Conservation (phyloP, 2,329 filamentous ascomycete species). For the Fusarium metavorans region DNA sequence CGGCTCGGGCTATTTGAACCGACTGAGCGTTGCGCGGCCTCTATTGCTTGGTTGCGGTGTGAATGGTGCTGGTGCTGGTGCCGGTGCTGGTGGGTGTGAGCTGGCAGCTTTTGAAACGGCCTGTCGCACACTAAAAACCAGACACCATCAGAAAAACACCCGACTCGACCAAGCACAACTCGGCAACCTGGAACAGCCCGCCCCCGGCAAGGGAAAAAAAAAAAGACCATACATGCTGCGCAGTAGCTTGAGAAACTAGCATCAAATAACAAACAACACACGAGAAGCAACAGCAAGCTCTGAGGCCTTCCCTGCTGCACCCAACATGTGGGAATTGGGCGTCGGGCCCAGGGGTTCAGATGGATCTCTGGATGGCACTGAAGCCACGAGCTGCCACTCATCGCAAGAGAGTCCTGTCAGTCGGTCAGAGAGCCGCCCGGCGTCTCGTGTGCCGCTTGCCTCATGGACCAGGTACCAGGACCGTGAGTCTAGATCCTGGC, state of each 20-base stretch:
- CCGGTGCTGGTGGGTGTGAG: conserved; percentile 9
- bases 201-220: neutral
- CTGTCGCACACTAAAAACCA: conserved; percentile 26
- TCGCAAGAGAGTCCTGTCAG: conserved; percentile 3
- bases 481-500: conserved; percentile 22
- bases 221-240: neutral
- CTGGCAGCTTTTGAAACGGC: conserved; percentile 37
- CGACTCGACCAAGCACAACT: conserved; percentile 14
- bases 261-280: neutral
- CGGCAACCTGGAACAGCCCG: conserved; percentile 16
- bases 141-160: conserved; percentile 5
- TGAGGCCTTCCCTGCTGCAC: conserved; percentile 26
- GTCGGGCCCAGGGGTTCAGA: conserved; percentile 14
- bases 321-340: conserved; percentile 20
- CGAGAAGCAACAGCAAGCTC: neutral
- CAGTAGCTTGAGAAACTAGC: neutral
- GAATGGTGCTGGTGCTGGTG: neutral
- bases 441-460: conserved; percentile 10
- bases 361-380: conserved; percentile 18
- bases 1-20: neutral
- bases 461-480: neutral
- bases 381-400: conserved; percentile 16
- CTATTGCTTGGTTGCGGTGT: conserved; percentile 8
- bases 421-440: neutral
- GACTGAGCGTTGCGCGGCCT: conserved; percentile 19